Evolutionary conservation across 1,139 yeast genomes (phyloP).

Genomic region (Candida glucosophila): DNA sequence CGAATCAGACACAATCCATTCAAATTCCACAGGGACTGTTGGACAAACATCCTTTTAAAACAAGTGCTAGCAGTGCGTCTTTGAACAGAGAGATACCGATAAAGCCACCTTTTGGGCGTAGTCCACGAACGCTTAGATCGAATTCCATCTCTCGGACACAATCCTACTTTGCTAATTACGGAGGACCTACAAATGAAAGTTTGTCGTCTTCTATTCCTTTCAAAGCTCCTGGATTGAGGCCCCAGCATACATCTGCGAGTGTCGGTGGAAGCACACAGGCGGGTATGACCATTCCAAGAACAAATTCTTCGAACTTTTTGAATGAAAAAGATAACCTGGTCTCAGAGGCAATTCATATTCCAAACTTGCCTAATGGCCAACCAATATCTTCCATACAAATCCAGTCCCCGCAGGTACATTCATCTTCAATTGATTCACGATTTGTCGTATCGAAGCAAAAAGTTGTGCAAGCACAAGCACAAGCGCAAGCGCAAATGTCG

Average conservation of each 20-base stretch:
- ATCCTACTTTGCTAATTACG: conserved; percentile 23
- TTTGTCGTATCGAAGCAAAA: conserved; percentile 68
- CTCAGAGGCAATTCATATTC: conserved; percentile 20
- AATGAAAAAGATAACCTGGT: too few relatives aligned
- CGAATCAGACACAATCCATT: too few relatives aligned
- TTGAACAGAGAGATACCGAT: too few relatives aligned
- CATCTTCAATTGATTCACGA: conserved; percentile 56
- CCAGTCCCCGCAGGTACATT: conserved; percentile 56
- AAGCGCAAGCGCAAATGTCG: conserved; percentile 14
- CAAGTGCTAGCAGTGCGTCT: too few relatives aligned
- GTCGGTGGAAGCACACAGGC: conserved; percentile 1
- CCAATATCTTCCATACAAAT: conserved; percentile 54
- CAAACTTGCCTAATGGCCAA: conserved; percentile 45
- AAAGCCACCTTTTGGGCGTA: too few relatives aligned
- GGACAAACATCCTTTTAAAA: too few relatives aligned
- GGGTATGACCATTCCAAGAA: conserved; percentile 1
- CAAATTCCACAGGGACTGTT: too few relatives aligned
- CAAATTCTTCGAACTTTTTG: conserved; percentile 2
- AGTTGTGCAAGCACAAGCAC: conserved; percentile 49
- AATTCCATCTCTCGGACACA: conserved; percentile 12
- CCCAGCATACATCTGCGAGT: conserved; percentile 10
- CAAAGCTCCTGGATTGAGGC: conserved; percentile 58
- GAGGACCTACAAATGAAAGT: conserved; percentile 34
- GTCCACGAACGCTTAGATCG: background rate
- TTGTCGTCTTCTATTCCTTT: conserved; percentile 62